Evolutionary conservation across 805 yeast genomes (phyloP).

Genomic region (Saccharomycopsis malanga): DNA sequence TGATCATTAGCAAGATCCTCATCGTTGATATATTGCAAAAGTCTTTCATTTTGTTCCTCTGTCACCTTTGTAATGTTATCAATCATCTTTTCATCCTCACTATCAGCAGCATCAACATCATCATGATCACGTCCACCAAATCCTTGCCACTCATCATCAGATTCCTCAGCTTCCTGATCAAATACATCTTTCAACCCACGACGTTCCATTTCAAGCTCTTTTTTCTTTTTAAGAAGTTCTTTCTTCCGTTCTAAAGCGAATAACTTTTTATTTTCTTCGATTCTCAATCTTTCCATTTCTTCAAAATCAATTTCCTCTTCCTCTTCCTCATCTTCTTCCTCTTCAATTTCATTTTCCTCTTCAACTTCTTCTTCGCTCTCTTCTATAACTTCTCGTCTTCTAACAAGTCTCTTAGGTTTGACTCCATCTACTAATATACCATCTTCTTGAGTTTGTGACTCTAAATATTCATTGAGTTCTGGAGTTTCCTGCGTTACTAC

Average conservation of each 20-base stretch:
- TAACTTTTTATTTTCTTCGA: slow-evolving; percentile 23
- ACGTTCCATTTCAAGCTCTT: slow-evolving; percentile 43
- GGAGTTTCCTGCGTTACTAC: background rate
- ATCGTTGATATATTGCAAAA: slow-evolving; percentile 50
- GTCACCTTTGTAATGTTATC: slow-evolving; percentile 59
- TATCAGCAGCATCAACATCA: slow-evolving; percentile 50
- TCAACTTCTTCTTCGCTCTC: slow-evolving; percentile 16
- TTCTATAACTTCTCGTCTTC: background rate
- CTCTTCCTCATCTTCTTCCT: slow-evolving; percentile 19
- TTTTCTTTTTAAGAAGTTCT: slow-evolving; percentile 25
- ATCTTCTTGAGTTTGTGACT: background rate
- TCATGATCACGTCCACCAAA: slow-evolving; percentile 58
- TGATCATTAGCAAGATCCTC: slow-evolving; percentile 59
- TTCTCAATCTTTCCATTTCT: slow-evolving; percentile 24
- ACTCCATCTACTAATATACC: too few species aligned
- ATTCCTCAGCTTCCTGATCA: slow-evolving; percentile 82
- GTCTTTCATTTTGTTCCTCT: slow-evolving; percentile 45
- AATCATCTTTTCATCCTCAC: slow-evolving; percentile 73
- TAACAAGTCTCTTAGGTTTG: background rate
- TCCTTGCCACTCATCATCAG: slow-evolving; percentile 85
- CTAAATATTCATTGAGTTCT: background rate
- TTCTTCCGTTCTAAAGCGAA: slow-evolving; percentile 22
- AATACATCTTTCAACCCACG: slow-evolving; percentile 53
- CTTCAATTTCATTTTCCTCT: slow-evolving; percentile 21
- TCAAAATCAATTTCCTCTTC: slow-evolving; percentile 21